These are phyloP conservation scores for Blastomyces percursus DNA, from an alignment of 2,329 filamentous ascomycete species.

Conservation along the genomic window DNA sequence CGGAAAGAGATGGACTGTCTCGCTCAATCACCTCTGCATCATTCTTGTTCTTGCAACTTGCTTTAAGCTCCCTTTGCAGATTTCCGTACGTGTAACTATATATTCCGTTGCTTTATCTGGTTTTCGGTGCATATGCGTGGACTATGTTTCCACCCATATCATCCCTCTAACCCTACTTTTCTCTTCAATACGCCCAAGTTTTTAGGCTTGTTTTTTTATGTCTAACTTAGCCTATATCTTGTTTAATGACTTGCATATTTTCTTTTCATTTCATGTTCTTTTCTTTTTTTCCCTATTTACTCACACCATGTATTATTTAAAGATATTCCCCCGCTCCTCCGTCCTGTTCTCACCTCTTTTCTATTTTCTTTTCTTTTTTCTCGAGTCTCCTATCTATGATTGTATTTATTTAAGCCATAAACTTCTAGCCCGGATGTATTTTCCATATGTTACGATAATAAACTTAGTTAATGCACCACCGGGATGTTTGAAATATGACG, in stretches of 20 bases:
- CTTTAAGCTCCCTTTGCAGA: background rate
- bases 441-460: no score
- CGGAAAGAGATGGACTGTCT: background rate
- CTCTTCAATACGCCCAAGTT: background rate
- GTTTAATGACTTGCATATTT: background rate
- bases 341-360: background rate
- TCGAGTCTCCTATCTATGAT: background rate
- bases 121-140: background rate
- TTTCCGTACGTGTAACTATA: background rate
- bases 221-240: background rate
- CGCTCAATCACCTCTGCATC: background rate
- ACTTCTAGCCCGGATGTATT: background rate
- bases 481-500: no score
- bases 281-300: background rate
- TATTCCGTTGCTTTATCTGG: background rate
- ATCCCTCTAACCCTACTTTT: background rate
- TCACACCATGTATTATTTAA: background rate
- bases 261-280: background rate
- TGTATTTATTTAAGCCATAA: background rate
- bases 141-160: background rate
- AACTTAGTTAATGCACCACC: no score
- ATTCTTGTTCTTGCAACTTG: background rate
- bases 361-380: background rate
- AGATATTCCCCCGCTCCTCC: background rate
- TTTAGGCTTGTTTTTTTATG: background rate